Percentiles rank a stretch among this genome's conserved stretches.
These are phyloP conservation scores for Colletotrichum orchidophilum DNA, from an alignment of 2,329 filamentous ascomycete genomes.

Conservation along the genomic window DNA sequence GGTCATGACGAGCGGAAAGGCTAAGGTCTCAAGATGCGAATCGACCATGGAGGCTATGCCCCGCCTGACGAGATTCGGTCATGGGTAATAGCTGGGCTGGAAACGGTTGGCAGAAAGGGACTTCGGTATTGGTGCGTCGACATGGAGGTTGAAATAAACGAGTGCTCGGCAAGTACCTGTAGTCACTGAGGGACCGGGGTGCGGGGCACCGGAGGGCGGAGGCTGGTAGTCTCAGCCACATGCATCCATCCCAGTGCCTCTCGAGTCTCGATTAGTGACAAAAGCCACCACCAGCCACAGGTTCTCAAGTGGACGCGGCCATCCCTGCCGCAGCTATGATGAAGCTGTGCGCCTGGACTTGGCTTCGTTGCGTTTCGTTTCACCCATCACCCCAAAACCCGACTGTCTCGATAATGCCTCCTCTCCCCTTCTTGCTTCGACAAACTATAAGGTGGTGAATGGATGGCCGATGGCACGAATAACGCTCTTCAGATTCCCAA, in stretches of 20 bases:
- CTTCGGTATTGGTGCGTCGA: background rate
- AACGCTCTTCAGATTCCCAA: conserved; percentile 63
- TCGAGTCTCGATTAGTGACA: background rate
- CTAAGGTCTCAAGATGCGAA: background rate
- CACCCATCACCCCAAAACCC: background rate
- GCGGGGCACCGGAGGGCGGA: too few species aligned
- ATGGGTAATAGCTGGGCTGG: background rate
- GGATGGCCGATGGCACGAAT: conserved; percentile 41
- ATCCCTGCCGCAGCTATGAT: conserved; percentile 19
- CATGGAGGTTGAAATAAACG: conserved; percentile 3
- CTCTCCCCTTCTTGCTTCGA: background rate
- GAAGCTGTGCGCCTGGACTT: conserved; percentile 13
- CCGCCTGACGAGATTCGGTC: background rate
- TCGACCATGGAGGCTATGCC: background rate
- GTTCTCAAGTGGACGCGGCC: background rate
- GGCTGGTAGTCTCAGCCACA: conserved; percentile 3
- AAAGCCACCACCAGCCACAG: background rate
- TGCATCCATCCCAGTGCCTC: background rate
- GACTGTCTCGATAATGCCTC: background rate
- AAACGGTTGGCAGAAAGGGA: background rate
- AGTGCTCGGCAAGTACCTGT: background rate
- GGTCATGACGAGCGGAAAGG: background rate
- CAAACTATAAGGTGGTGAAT: conserved; percentile 19
- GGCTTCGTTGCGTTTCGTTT: conserved; percentile 21
- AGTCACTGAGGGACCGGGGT: background rate